Evolutionary conservation across 306 rosid genomes (phyloP), one percentile per base, ranked within the genome.

Genomic region (Fagus crenata): DNA sequence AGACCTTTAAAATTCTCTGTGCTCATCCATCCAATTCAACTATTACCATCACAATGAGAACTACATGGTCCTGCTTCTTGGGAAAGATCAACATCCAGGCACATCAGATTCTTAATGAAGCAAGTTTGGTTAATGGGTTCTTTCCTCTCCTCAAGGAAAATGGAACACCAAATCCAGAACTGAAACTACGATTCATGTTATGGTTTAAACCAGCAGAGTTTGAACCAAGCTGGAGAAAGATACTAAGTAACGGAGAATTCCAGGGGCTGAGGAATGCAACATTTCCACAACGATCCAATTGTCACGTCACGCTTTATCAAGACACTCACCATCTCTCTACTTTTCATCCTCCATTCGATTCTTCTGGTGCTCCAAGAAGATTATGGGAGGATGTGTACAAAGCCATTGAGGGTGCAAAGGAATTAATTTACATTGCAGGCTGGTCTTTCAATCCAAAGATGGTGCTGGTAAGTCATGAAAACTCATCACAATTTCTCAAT

Each of bases 321-420:
- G 99, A 95, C 76, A 93, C 96, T 83, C 97, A 95, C 43, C 97
- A 90, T 84, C 84, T 92, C 75, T 81, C 79, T 43, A 54, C 77
- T 76, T 95, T 89, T 58, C 92, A 81, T 78, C 97, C 99, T 81
- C 92, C 89, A 17, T 82, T 84, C 69, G 85, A 80, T 49, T 36
- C 72, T 6, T 82, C 86, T 59, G 89, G 89, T 32, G 13, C 86
- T 39, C 96, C 96, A 60, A 84, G 87, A 80, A 89, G 87, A 72
- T 87, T 95, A 31, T 92, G 99, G 99, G 97, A 92, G 39, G 97
- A 95, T 87, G 93, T 95, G 2, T 95, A 90, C 70, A 90, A 85
- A 78, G 99, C 97, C 79, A 89, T 92, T 76, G 97, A 92, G 72
- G 90, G 80, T 80, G 97, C 99, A 67, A 91, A 89, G 69, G 72